Conservation (phyloP, 352 stramenopile species). For the Halophytophthora batemanensis region DNA sequence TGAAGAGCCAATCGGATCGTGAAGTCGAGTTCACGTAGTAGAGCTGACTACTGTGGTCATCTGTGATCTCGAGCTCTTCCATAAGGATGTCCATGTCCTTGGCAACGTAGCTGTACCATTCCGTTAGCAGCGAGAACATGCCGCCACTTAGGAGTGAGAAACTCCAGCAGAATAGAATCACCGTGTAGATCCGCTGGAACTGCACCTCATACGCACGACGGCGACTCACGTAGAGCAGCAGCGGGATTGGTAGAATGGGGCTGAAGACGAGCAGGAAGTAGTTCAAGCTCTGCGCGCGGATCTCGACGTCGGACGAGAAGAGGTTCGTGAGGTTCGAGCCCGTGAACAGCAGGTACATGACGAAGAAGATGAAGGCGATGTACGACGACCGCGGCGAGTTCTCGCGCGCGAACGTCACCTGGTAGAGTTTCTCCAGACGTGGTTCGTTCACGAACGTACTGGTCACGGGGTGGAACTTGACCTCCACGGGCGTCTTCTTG, state of each 20-base stretch:
- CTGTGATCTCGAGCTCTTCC: constrained; percentile 42
- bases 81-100: constrained; percentile 71
- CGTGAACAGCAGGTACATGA: constrained; percentile 73
- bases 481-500: constrained; percentile 77
- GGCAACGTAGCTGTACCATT: constrained; percentile 75
- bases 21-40: constrained; percentile 66
- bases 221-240: constrained; percentile 64
- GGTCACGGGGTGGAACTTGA: constrained; percentile 75
- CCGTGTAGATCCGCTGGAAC: constrained; percentile 72
- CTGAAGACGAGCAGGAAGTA: constrained; percentile 75
- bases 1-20: constrained; percentile 52
- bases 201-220: constrained; percentile 63
- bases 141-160: constrained; percentile 72
- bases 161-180: constrained; percentile 64
- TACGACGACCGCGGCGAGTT: constrained; percentile 65
- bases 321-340: constrained; percentile 71
- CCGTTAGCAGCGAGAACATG: constrained; percentile 82
- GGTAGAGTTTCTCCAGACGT: constrained; percentile 73
- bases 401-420: constrained; percentile 78
- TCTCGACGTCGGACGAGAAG: constrained; percentile 49
- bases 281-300: constrained; percentile 42
- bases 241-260: constrained; percentile 59
- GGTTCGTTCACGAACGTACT: constrained; percentile 70
- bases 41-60: constrained; percentile 19
- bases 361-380: constrained; percentile 61